Percentiles rank a stretch among this genome's conserved stretches.
Conservation (phyloP, 2,329 filamentous ascomycete species). For the Xylaria sp. region DNA sequence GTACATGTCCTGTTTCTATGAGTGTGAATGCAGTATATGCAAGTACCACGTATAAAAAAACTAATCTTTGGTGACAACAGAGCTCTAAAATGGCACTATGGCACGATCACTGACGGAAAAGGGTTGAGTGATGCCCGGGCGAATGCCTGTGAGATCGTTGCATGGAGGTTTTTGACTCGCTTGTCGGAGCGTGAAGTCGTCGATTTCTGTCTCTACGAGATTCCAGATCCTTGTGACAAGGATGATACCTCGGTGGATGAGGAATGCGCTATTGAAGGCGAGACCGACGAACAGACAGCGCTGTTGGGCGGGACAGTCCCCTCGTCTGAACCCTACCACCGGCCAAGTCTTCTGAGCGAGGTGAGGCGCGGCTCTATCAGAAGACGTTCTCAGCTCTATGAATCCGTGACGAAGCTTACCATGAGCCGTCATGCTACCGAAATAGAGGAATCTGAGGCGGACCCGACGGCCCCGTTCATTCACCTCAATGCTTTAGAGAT, state of each 20-base stretch:
- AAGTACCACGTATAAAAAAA: not conserved
- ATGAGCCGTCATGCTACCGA: conserved; percentile 57
- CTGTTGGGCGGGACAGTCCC: conserved; percentile 52
- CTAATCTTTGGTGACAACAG: conserved; percentile 54
- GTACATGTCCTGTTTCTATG: not conserved
- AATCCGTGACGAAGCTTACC: conserved; percentile 67
- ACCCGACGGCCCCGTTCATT: conserved; percentile 78
- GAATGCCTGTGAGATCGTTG: conserved; percentile 82
- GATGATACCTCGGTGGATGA: conserved; percentile 41
- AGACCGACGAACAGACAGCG: conserved; percentile 61
- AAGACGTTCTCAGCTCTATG: conserved; percentile 62
- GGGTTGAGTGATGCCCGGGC: conserved; percentile 75
- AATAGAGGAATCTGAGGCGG: conserved; percentile 63
- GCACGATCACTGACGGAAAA: conserved; percentile 70
- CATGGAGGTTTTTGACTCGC: conserved; percentile 79
- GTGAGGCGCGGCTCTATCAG: conserved; percentile 56
- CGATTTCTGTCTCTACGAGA: conserved; percentile 78
- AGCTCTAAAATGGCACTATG: conserved; percentile 79
- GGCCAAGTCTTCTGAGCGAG: conserved; percentile 40
- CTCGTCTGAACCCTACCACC: conserved; percentile 39
- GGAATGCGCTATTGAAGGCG: conserved; percentile 51
- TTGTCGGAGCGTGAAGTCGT: conserved; percentile 79
- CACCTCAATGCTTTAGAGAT: conserved; percentile 86
- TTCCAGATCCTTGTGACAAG: conserved; percentile 60
- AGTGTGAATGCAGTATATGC: not conserved